A percentile compares a stretch with the other conserved stretches of the same genome.
These are phyloP conservation scores for Coriolopsis trogii DNA, from an alignment of 1,284 basidiomycete genomes.

Conservation along the genomic window DNA sequence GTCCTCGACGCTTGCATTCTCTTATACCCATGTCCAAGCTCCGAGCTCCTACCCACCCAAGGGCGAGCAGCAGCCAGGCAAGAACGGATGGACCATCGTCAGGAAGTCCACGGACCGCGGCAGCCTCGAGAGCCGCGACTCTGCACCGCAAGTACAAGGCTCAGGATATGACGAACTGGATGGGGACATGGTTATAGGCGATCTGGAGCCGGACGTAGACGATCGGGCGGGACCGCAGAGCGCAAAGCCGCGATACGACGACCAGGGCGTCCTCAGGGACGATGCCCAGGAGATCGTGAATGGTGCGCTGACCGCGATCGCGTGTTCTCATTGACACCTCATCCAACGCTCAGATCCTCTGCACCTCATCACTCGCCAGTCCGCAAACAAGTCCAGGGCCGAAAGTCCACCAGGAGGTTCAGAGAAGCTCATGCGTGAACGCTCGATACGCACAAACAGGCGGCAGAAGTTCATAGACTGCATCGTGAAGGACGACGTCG, in stretches of 20 bases:
- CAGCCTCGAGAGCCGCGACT: slow-evolving; percentile 29
- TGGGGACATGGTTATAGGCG: slow-evolving; percentile 74
- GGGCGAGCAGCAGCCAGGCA: slow-evolving; percentile 44
- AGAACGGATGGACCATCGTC: slow-evolving; percentile 78
- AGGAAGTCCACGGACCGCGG: slow-evolving; percentile 47
- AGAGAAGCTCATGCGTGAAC: slow-evolving; percentile 68
- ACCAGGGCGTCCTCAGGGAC: slow-evolving; percentile 55
- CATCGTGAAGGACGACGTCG: slow-evolving; percentile 69
- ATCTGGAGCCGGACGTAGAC: slow-evolving; percentile 62
- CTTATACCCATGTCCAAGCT: slow-evolving; percentile 79
- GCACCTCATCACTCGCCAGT: slow-evolving; percentile 31
- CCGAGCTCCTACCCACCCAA: slow-evolving; percentile 77
- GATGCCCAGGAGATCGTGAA: slow-evolving; percentile 74
- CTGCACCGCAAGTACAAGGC: slow-evolving; percentile 37
- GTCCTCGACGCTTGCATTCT: slow-evolving; percentile 73
- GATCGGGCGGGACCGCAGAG: slow-evolving; percentile 35
- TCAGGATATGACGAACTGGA: slow-evolving; percentile 47
- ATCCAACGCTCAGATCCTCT: slow-evolving; percentile 45
- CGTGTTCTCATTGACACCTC: slow-evolving; percentile 41
- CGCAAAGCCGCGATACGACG: slow-evolving; percentile 46
- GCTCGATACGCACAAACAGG: slow-evolving; percentile 74
- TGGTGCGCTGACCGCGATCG: slow-evolving; percentile 48
- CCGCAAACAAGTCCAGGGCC: slow-evolving; percentile 6
- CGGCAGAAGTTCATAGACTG: slow-evolving; percentile 77
- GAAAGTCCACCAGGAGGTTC: slow-evolving; percentile 39